These are phyloP conservation scores for Phytopythium montanum DNA, from an alignment of 352 stramenopile species.

Conservation along the genomic window DNA sequence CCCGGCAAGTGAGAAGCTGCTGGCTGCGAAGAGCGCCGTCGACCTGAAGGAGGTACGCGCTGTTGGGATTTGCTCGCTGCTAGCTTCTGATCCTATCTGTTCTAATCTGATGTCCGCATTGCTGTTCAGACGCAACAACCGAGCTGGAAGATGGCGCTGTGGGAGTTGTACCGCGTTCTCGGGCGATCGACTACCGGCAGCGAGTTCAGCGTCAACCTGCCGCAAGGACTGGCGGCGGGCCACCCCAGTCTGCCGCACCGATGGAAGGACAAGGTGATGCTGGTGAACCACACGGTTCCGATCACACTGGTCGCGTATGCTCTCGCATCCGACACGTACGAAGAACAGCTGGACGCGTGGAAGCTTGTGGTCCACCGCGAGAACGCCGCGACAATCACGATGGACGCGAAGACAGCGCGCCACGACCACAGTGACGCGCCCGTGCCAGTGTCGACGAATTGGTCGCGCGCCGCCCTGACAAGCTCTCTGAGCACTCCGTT, in stretches of 20 bases:
- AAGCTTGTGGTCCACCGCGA: constrained; percentile 57
- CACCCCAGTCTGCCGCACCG: constrained; percentile 88
- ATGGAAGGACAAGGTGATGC: constrained; percentile 86
- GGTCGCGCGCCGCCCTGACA: constrained; percentile 57
- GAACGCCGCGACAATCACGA: constrained; percentile 17
- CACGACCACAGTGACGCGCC: constrained; percentile 15
- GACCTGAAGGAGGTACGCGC: constrained; percentile 38
- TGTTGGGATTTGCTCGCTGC: neutral
- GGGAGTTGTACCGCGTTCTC: constrained; percentile 63
- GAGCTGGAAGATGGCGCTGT: constrained; percentile 62
- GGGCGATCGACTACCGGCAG: constrained; percentile 55
- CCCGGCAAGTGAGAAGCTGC: constrained; percentile 1
- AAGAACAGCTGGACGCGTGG: constrained; percentile 64
- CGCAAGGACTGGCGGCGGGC: constrained; percentile 60
- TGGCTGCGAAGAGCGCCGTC: constrained; percentile 7
- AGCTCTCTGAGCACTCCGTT: constrained; percentile 53
- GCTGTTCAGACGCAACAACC: constrained; percentile 18
- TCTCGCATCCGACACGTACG: constrained; percentile 89
- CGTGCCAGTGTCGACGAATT: constrained; percentile 49
- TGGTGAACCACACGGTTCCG: constrained; percentile 92
- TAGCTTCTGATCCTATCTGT: neutral
- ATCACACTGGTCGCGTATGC: constrained; percentile 95
- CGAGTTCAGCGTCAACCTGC: constrained; percentile 73
- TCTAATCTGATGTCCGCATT: neutral
- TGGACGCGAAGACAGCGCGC: constrained; percentile 18